Conservation (phyloP, 305 asterid genomes). For the Solanum hybrid region DNA sequence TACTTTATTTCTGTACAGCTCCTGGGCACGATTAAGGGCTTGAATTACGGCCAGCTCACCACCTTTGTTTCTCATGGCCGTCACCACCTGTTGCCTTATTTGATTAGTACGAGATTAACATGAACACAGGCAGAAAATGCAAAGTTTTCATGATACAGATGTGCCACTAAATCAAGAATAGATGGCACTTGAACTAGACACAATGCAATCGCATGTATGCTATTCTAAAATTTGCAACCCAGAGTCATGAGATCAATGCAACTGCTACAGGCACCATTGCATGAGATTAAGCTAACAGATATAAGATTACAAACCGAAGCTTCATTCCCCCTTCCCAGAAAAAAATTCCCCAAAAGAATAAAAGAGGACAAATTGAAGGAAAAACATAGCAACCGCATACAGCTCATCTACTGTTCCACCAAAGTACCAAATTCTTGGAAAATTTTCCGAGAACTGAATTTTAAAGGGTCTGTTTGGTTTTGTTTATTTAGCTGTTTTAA, state of each 20-base stretch:
- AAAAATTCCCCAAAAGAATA: background rate
- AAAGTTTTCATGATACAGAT: background rate
- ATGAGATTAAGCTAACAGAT: background rate
- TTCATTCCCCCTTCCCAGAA: background rate
- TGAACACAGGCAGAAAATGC: background rate
- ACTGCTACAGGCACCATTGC: background rate
- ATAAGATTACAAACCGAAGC: background rate
- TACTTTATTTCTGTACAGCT: constrained; percentile 49
- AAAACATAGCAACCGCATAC: background rate
- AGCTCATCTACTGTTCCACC: background rate
- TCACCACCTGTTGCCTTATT: constrained; percentile 45
- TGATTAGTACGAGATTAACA: background rate
- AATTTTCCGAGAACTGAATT: background rate
- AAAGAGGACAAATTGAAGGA: background rate
- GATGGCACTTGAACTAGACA: background rate
- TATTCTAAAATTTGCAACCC: background rate
- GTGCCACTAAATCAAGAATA: background rate
- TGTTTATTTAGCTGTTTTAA: background rate
- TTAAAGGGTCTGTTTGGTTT: background rate
- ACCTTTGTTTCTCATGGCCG: constrained; percentile 67
- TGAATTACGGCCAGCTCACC: constrained; percentile 63
- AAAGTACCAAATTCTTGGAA: background rate
- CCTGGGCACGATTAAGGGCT: constrained; percentile 63
- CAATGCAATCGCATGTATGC: background rate
- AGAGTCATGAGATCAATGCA: background rate